Evolutionary conservation across 202 grass and related monocot species (phyloP).

Genomic region (Zoysia matrella): DNA sequence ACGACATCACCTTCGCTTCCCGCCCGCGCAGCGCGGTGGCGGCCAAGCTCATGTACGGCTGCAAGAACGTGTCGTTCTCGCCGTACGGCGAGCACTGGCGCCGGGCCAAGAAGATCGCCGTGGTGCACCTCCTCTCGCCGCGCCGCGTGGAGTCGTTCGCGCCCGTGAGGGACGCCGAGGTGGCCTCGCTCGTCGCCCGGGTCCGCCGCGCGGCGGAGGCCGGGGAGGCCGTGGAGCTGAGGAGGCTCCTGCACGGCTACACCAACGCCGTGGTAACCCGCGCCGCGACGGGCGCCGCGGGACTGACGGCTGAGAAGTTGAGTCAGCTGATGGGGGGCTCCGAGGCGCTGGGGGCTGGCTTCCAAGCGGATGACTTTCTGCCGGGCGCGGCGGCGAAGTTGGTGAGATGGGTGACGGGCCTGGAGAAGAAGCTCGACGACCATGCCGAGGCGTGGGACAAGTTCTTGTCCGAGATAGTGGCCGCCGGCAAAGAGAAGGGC

Average conservation of each 20-base stretch:
- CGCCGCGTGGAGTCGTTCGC: conserved; percentile 58
- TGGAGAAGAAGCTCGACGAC: conserved; percentile 47
- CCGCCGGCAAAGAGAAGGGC: conserved; percentile 45
- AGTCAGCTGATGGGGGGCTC: no score
- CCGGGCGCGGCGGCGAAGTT: conserved; percentile 46
- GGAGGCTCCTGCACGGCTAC: conserved; percentile 56
- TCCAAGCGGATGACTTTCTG: background rate
- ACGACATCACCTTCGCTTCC: conserved; percentile 74
- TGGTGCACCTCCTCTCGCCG: conserved; percentile 43
- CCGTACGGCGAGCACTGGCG: background rate
- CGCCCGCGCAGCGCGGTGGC: conserved; percentile 43
- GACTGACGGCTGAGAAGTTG: conserved; percentile 36
- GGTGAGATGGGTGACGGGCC: background rate
- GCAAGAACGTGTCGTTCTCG: conserved; percentile 52
- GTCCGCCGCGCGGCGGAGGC: background rate
- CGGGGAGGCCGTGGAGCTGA: conserved; percentile 45
- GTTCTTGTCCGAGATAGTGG: conserved; percentile 54
- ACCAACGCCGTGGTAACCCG: conserved; percentile 58
- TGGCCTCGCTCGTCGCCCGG: conserved; percentile 23
- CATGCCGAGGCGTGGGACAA: conserved; percentile 47
- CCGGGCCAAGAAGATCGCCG: no score
- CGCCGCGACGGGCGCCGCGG: conserved; percentile 43
- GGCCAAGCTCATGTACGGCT: conserved; percentile 33
- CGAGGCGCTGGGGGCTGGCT: no score
- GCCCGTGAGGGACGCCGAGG: conserved; percentile 47